Percentiles rank a stretch among this genome's conserved stretches.
phyloP scores from a whole-genome alignment of 768 basidiomycete species.

The Termitomyces sp. region DNA sequence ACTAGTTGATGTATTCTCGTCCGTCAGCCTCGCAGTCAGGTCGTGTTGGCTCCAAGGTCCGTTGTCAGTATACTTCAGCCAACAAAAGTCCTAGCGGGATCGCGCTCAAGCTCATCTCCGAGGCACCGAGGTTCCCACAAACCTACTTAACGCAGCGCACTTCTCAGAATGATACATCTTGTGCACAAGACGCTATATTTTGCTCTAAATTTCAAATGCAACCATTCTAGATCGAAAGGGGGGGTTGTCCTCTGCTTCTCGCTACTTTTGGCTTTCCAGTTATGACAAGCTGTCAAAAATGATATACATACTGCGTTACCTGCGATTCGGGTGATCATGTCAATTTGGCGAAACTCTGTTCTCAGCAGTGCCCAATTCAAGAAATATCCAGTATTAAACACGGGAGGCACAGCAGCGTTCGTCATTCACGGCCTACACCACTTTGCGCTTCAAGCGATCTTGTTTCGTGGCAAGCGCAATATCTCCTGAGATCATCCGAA shows the following conservation, averaged over 20 bases:
- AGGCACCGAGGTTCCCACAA: neutral
- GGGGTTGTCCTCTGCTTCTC: neutral
- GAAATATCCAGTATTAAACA: neutral
- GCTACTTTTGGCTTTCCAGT: neutral
- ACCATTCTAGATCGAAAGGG: neutral
- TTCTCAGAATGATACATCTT: neutral
- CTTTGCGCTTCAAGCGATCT: neutral
- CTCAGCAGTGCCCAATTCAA: neutral
- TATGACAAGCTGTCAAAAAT: conserved; percentile 3
- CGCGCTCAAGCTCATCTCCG: neutral
- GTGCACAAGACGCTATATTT: neutral
- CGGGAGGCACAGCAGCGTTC: neutral
- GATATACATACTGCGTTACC: neutral
- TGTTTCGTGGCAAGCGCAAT: neutral
- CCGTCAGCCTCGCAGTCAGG: neutral
- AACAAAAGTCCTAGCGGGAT: too few relatives aligned
- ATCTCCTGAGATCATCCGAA: neutral
- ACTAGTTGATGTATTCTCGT: too few relatives aligned
- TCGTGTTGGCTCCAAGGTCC: neutral
- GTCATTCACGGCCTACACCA: neutral
- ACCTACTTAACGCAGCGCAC: neutral
- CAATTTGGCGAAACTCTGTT: neutral
- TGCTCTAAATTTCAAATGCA: neutral
- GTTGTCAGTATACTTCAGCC: neutral
- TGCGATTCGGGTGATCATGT: neutral